A percentile compares a stretch with the other conserved stretches of the same genome.
phyloP scores from a whole-genome alignment of 208 protist species.

The Leishmania lainsoni region DNA sequence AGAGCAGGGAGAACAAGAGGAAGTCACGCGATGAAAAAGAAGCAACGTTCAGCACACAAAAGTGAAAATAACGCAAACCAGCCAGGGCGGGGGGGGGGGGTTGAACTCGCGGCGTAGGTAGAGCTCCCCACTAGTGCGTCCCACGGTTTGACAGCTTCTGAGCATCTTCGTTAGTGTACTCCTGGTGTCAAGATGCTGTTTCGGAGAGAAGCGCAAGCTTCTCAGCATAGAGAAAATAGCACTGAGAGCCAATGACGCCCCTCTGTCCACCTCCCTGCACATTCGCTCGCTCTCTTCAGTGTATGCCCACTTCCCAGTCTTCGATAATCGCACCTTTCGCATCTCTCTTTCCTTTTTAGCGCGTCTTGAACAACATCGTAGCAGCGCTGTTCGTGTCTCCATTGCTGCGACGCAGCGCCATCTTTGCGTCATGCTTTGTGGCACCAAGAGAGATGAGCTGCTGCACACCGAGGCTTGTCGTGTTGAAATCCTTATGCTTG shows the following conservation, averaged over 20 bases:
- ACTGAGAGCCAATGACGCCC: neutral
- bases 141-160: neutral
- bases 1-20: neutral
- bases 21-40: conserved; percentile 5
- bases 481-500: conserved; percentile 70
- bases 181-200: neutral
- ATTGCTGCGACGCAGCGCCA: conserved; percentile 58
- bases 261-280: neutral
- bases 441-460: conserved; percentile 76
- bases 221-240: neutral
- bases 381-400: conserved; percentile 65
- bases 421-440: conserved; percentile 67
- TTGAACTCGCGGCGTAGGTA: too few species aligned
- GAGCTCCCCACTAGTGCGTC: neutral
- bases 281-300: neutral
- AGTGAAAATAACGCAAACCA: conserved; percentile 8
- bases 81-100: neutral
- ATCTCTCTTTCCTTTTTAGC: neutral
- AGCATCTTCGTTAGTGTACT: neutral
- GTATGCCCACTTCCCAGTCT: neutral
- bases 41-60: conserved; percentile 15
- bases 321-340: neutral
- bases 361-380: conserved; percentile 55
- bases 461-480: conserved; percentile 67
- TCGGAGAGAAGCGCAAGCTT: neutral